Base-by-base conservation (phyloP, 768 basidiomycete species). In the Mycena galopus region DNA sequence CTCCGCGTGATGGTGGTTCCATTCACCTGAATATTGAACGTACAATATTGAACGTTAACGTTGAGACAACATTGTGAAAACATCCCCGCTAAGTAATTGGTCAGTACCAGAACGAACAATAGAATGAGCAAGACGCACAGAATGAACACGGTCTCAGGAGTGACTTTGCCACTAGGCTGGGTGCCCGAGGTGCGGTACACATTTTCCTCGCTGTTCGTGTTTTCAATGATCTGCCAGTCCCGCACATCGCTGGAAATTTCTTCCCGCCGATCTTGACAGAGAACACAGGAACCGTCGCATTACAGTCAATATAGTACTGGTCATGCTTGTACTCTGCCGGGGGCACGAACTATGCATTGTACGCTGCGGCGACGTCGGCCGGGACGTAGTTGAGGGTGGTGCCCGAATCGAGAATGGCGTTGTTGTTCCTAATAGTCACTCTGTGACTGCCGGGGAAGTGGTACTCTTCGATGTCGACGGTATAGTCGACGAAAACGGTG, bases 61-160 rank as follows among this genome's bases (percentile, higher is more conserved):
- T 78, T 25, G 73, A 23, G 3, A 79, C 78, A 2, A 79, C 78
- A 50, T 79, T 79, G 47, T 79, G 78, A 79, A 79, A 17, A 71
- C 71, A 47, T 79, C 78, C n/a, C 78, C 78, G 32, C 78, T 79
- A 44, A 3, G 14, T 21, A 10, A 29, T 9, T 27, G 9, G 27
- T 63, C 65, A n/a, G 3, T n/a, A n/a, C 30, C 11, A 9, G 21
- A 55, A n/a, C n/a, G n/a, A n/a, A n/a, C n/a, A 39, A 21, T 47
- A 2, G 39, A 35, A 10, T n/a, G 16, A 25, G 9, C 11, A 23
- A 25, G 3, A 73, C 77, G 29, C 53, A 78, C 78, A 78, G 35
- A 37, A 78, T 75, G 62, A 78, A 78, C 14, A 78, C 71, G 32
- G 76, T 47, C 5, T 61, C 77, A 4, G 61, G 64, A 3, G 30